Evolutionary conservation across 129 eudicot genomes (phyloP).

Genomic region (Flaveria brownii): DNA sequence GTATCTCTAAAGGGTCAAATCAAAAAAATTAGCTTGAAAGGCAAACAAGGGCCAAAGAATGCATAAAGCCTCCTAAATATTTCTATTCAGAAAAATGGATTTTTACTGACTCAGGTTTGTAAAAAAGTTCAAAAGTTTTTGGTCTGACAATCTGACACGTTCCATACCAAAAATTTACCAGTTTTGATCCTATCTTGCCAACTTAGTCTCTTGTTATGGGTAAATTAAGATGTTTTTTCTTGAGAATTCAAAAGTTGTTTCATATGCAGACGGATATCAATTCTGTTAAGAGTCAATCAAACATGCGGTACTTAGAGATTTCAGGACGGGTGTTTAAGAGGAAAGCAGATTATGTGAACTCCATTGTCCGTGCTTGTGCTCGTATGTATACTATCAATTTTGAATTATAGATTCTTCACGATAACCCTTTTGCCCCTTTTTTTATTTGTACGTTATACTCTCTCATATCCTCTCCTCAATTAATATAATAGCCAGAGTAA

Average conservation of each 20-base stretch:
- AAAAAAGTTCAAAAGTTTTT: not conserved
- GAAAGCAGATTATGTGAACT: slow-evolving; percentile 72
- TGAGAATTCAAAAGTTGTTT: slow-evolving; percentile 10
- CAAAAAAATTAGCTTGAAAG: not conserved
- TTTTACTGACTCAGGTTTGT: not conserved
- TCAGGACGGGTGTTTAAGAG: slow-evolving; percentile 73
- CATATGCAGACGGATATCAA: slow-evolving; percentile 73
- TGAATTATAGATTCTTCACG: not conserved
- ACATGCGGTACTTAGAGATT: slow-evolving; percentile 53
- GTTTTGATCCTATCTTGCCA: not conserved
- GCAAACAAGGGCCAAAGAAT: not conserved
- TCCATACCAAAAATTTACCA: not conserved
- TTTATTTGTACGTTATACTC: not conserved
- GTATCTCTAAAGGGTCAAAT: not conserved
- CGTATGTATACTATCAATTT: slow-evolving; percentile 54
- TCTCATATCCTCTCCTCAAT: not conserved
- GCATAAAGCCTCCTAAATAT: slow-evolving; percentile 1
- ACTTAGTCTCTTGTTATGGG: slow-evolving; percentile 2
- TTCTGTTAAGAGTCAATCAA: slow-evolving; percentile 62
- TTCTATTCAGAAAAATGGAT: not conserved
- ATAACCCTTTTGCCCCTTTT: not conserved
- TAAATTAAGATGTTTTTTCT: not conserved
- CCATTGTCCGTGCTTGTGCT: slow-evolving; percentile 89
- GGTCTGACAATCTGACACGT: not conserved
- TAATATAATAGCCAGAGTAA: slow-evolving; percentile 74